Percentiles rank a stretch among this genome's conserved stretches.
phyloP scores from a whole-genome alignment of 2,329 filamentous ascomycete genomes.

The Trichoderma afroharzianum region DNA sequence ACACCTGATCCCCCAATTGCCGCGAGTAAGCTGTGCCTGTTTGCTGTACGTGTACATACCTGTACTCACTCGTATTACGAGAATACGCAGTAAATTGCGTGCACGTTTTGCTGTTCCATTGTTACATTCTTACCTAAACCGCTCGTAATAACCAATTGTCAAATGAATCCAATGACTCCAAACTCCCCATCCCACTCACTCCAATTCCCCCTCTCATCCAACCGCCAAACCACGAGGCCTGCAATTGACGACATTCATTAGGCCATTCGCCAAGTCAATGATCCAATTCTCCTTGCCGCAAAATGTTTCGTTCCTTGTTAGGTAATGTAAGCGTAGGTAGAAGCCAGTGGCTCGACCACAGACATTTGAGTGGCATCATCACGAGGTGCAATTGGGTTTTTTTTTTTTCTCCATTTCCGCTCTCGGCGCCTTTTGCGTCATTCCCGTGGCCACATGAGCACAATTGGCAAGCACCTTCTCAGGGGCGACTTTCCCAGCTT shows the following conservation, averaged over 20 bases:
- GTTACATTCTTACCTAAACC: not conserved
- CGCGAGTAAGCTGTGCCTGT: not conserved
- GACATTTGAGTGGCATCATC: not conserved
- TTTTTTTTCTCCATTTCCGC: too few species aligned
- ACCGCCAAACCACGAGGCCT: not conserved
- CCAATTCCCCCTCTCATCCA: not conserved
- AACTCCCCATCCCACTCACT: not conserved
- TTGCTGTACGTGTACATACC: not conserved
- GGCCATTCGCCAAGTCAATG: not conserved
- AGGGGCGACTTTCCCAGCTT: not conserved
- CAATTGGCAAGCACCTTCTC: not conserved
- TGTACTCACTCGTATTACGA: not conserved
- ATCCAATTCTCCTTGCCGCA: not conserved
- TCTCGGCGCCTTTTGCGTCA: slow-evolving; percentile 1
- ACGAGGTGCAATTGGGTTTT: slow-evolving; percentile 10
- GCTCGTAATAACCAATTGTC: not conserved
- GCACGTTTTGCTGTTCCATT: not conserved
- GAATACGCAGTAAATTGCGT: not conserved
- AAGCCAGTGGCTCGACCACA: not conserved
- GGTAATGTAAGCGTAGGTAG: not conserved
- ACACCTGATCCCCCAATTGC: not conserved
- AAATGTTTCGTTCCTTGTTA: not conserved
- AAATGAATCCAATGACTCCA: not conserved
- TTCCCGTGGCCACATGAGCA: not conserved
- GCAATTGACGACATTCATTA: not conserved